Percentiles rank a stretch among this genome's conserved stretches.
Conservation (phyloP, 2,329 filamentous ascomycete genomes). For the Diaporthe caulivora region DNA sequence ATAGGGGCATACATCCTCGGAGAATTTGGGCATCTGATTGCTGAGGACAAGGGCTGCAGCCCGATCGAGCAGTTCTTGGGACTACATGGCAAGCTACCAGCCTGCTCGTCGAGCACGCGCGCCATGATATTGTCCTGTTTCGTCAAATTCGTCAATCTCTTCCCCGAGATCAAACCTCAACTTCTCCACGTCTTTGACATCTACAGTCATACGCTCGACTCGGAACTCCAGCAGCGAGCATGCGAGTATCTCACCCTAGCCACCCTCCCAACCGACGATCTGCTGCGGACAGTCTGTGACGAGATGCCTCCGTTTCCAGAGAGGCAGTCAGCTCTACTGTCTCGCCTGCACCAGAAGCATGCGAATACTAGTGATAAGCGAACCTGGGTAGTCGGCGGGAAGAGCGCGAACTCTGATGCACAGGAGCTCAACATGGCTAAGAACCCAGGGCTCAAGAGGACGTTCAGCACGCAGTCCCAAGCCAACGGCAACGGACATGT, state of each 20-base stretch:
- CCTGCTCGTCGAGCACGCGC: constrained; percentile 88
- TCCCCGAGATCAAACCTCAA: constrained; percentile 98
- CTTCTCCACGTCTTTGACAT: constrained; percentile 89
- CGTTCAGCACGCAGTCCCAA: constrained; percentile 75
- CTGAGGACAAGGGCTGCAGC: constrained; percentile 90
- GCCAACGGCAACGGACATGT: constrained; percentile 61
- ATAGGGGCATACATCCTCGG: constrained; percentile 96
- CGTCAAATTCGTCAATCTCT: constrained; percentile 97
- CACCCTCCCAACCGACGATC: constrained; percentile 87
- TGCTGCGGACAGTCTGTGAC: constrained; percentile 93
- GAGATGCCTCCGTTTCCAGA: constrained; percentile 99
- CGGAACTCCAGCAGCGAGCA: constrained; percentile 94
- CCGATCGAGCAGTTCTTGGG: constrained; percentile 98
- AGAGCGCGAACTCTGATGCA: constrained; percentile 88
- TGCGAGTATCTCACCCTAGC: constrained; percentile 94
- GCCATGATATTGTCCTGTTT: constrained; percentile 97
- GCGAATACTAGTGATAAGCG: constrained; percentile 93
- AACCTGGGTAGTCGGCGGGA: constrained; percentile 98
- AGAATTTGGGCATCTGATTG: constrained; percentile 96
- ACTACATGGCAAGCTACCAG: constrained; percentile 88
- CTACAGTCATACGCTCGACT: constrained; percentile 94
- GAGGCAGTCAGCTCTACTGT: constrained; percentile 89
- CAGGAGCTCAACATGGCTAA: constrained; percentile 85
- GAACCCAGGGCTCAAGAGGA: constrained; percentile 85
- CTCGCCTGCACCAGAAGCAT: constrained; percentile 93